Conservation (phyloP, 176 grass and related monocot species). For the Triticum monococcum region DNA sequence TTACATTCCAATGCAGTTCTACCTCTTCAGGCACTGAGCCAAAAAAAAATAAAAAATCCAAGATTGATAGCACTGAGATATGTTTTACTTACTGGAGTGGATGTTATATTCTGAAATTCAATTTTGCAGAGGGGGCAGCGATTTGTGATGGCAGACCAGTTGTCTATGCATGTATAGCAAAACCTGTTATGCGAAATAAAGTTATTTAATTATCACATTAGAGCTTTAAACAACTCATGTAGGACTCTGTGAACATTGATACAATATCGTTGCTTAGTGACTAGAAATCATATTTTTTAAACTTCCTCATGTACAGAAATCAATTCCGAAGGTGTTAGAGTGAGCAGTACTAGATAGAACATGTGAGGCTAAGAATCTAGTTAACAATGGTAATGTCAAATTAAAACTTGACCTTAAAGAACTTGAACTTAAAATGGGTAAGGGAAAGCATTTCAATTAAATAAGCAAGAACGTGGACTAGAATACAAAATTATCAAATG, state of each 20-base stretch:
- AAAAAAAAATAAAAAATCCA: not conserved
- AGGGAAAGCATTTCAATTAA: not conserved
- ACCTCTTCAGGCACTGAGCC: constrained; percentile 1
- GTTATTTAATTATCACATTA: constrained; percentile 26
- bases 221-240: not conserved
- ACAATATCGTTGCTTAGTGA: constrained; percentile 13
- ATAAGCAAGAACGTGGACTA: constrained; percentile 2
- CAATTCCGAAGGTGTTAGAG: constrained; percentile 14
- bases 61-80: constrained; percentile 7
- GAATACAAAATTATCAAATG: constrained; percentile 5
- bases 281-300: constrained; percentile 18
- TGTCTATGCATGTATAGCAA: constrained; percentile 95
- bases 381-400: not conserved
- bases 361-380: not conserved
- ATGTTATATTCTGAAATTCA: constrained; percentile 79
- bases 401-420: not conserved
- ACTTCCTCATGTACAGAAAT: not conserved
- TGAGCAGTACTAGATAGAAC: not conserved
- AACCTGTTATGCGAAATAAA: constrained; percentile 54
- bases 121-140: constrained; percentile 87
- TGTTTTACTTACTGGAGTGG: constrained; percentile 62
- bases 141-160: constrained; percentile 92
- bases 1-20: constrained; percentile 32
- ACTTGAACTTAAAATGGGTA: not conserved
- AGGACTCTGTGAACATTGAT: not conserved